Evolutionary conservation across 202 grass and related monocot genomes (phyloP).

Genomic region (Panicum virgatum): DNA sequence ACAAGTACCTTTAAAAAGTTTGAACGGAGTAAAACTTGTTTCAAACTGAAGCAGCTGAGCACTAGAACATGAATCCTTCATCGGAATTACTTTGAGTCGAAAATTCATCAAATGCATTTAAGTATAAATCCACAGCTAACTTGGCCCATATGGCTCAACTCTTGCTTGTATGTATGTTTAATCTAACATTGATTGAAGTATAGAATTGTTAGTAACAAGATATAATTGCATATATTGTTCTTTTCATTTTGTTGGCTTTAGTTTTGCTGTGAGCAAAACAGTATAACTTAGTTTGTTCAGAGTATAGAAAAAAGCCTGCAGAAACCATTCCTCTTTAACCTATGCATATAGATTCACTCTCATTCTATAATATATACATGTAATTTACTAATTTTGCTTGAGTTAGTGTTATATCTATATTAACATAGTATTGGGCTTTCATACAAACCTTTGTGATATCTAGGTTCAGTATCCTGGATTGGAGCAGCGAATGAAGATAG

Average conservation of each 20-base stretch:
- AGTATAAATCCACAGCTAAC: neutral
- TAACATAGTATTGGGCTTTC: constrained; percentile 11
- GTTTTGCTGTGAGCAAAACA: neutral
- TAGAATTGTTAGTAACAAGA: neutral
- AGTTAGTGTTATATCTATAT: constrained; percentile 16
- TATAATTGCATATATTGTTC: neutral
- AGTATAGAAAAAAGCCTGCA: constrained; percentile 23
- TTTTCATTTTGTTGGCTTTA: constrained; percentile 18
- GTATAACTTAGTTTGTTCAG: constrained; percentile 16
- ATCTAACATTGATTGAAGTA: neutral
- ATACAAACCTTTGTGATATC: constrained; percentile 34
- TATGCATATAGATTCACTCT: neutral
- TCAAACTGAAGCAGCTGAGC: neutral
- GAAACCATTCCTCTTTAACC: neutral
- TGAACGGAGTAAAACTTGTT: neutral
- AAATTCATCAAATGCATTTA: neutral
- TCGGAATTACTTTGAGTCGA: neutral
- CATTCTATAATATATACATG: constrained; percentile 21
- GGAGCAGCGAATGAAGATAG: constrained; percentile 89
- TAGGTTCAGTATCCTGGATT: constrained; percentile 97
- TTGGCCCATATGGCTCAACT: neutral
- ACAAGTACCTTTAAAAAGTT: neutral
- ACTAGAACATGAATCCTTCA: constrained; percentile 10
- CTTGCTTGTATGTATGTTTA: neutral
- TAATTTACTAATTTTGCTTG: neutral